Evolutionary conservation across 768 basidiomycete species (phyloP).

Genomic region (Rhizopogon sp.): DNA sequence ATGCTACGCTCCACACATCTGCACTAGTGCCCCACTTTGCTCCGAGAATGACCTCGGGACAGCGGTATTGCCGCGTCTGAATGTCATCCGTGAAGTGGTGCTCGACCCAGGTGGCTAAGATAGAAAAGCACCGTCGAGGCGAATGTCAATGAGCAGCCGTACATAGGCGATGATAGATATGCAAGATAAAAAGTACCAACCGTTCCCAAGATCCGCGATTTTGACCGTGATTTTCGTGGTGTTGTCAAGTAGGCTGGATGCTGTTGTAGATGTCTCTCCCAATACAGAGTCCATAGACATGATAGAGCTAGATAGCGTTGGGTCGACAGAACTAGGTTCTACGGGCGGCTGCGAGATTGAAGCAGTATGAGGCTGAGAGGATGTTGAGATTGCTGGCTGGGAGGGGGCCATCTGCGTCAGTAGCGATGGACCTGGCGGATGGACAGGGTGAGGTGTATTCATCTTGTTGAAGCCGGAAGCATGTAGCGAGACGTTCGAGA

Average conservation of each 20-base stretch:
- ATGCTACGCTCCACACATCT: conserved; percentile 96
- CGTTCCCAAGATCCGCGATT: conserved; percentile 98
- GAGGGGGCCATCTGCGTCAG: conserved; percentile 65
- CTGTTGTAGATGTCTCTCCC: conserved; percentile 16
- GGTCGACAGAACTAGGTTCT: conserved; percentile 11
- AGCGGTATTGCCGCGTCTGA: conserved; percentile 94
- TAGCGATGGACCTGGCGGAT: conserved; percentile 59
- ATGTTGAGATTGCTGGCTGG: conserved; percentile 9
- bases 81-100: conserved; percentile 99
- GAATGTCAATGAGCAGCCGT: conserved; percentile 3
- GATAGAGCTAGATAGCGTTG: conserved; percentile 22
- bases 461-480: conserved; percentile 33
- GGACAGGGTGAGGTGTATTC: conserved; percentile 29
- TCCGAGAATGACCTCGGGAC: conserved; percentile 95
- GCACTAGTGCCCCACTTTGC: conserved; percentile 95
- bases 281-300: conserved; percentile 24
- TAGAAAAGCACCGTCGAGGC: conserved; percentile 1
- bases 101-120: conserved; percentile 74
- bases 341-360: conserved; percentile 15
- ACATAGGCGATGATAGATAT: neutral
- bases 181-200: conserved; percentile 34
- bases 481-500: conserved; percentile 44
- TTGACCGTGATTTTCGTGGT: conserved; percentile 89
- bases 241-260: conserved; percentile 29
- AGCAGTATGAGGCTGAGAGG: conserved; percentile 24